Base-by-base conservation (phyloP, 176 grass and related monocot genomes). In the Oryza australiensis region DNA sequence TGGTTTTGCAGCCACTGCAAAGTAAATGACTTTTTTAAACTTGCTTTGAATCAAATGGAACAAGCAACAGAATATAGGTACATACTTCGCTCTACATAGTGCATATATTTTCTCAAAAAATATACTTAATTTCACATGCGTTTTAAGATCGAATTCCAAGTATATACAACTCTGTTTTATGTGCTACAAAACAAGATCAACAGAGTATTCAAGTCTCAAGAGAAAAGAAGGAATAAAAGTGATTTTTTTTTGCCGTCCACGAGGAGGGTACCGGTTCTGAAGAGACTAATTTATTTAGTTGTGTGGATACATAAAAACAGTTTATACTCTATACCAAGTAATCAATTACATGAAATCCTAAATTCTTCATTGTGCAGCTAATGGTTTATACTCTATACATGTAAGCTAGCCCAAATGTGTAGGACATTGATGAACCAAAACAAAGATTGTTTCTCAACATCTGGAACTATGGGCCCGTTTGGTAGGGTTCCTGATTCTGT, bases 1-100 rank as follows among this genome's bases (percentile, higher is more conserved):
- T 71, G 7, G 42, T 70, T 72, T 76, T 62, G 37, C 69, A 74
- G 73, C 68, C 62, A 69, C 74, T 40, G 84, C 74, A 83, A 83
- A 67, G 5, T 60, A 86, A 74, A 79, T 3, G 38, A 68, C 26
- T 34, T 82, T 66, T 23, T 78, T 29, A 49, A 68, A 24, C 5
- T 68, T 53, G 27, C 33, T 55, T 6, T 59, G 12, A 82, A 77
- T 45, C 22, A 26, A 33, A 85, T 26, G 38, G 46, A 81, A 51
- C 30, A 62, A 48, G 9, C 16, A 75, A 35, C 16, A 64, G 0
- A 70, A 68, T 66, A 60, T 66, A 3, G 30, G 12, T 14, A 10
- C 8, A 65, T 11, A 46, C 26, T 20, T 40, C 15, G 49, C 24
- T 60, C 20, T 12, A 34, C 6, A 81, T n/a, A 26, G 35, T 0